phyloP scores from a whole-genome alignment of 768 basidiomycete species.

The Leccinum boreale region DNA sequence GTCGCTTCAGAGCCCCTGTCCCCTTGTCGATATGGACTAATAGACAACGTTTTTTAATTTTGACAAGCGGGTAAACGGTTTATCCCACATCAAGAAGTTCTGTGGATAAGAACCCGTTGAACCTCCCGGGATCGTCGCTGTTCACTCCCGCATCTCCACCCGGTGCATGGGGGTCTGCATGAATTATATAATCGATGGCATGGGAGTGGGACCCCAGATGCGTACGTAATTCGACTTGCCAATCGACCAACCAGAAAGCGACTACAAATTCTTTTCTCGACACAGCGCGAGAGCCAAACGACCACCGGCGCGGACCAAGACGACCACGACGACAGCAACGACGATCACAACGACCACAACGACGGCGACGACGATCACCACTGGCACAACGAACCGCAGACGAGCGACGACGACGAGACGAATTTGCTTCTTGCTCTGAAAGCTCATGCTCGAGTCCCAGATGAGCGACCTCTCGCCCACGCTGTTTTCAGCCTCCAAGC shows the following conservation, averaged over 20 bases:
- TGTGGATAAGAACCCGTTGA: not conserved
- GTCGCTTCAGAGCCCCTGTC: not conserved
- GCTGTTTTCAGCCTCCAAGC: conserved; percentile 59
- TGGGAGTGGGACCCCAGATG: conserved; percentile 16
- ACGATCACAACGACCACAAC: conserved; percentile 14
- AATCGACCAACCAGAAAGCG: conserved; percentile 16
- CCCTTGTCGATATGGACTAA: not conserved
- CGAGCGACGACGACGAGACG: conserved; percentile 13
- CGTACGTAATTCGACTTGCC: conserved; percentile 21
- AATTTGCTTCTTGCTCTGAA: not conserved
- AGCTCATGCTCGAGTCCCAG: conserved; percentile 1
- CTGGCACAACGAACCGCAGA: not conserved
- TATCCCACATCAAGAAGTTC: not conserved
- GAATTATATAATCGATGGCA: conserved; percentile 18
- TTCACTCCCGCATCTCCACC: not conserved
- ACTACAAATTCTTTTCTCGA: conserved; percentile 24
- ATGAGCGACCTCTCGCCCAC: conserved; percentile 25
- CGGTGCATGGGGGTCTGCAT: conserved; percentile 12
- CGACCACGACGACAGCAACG: not conserved
- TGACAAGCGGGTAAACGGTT: not conserved
- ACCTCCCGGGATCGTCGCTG: not conserved
- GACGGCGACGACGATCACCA: not conserved
- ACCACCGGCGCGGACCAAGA: not conserved
- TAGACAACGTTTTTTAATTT: not conserved
- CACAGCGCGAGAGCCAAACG: conserved; percentile 7